phyloP scores from a whole-genome alignment of 495 filamentous ascomycete species.

The Recurvomyces mirabilis region DNA sequence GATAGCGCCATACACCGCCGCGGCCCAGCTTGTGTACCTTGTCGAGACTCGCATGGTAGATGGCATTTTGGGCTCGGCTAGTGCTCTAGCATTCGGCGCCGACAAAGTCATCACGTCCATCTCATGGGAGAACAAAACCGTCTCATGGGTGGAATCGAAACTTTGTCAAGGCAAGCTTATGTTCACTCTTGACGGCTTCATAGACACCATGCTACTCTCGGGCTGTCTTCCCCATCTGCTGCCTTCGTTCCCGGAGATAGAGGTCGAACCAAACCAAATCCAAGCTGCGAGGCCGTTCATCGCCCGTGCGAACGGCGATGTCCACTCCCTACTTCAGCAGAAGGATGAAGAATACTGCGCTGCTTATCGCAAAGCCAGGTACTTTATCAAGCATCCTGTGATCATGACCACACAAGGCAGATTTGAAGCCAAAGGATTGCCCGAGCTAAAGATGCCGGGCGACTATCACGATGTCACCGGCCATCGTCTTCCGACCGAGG shows the following conservation, averaged over 20 bases:
- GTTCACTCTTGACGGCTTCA: conserved; percentile 61
- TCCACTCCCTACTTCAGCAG: conserved; percentile 52
- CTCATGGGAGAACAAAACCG: conserved; percentile 41
- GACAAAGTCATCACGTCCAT: conserved; percentile 72
- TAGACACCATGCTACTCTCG: conserved; percentile 72
- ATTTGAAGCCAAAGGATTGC: conserved; percentile 59
- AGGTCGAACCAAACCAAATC: conserved; percentile 43
- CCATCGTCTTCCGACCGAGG: conserved; percentile 76
- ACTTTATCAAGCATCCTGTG: conserved; percentile 78
- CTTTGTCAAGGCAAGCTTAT: conserved; percentile 57
- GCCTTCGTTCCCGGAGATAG: conserved; percentile 62
- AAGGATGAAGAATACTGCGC: conserved; percentile 72
- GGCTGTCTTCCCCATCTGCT: conserved; percentile 60
- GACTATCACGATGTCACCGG: conserved; percentile 86
- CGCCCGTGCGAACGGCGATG: conserved; percentile 44
- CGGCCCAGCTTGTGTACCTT: conserved; percentile 83
- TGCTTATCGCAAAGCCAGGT: conserved; percentile 69
- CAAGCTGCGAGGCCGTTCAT: conserved; percentile 62
- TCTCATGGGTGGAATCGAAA: conserved; percentile 61
- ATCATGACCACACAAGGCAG: no score
- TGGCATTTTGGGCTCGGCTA: conserved; percentile 73
- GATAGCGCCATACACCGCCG: conserved; percentile 81
- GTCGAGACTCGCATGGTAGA: conserved; percentile 56
- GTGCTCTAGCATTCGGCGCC: conserved; percentile 76
- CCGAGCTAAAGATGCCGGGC: conserved; percentile 58